Conservation (phyloP, 2,329 filamentous ascomycete genomes). For the Corynespora cassiicola region DNA sequence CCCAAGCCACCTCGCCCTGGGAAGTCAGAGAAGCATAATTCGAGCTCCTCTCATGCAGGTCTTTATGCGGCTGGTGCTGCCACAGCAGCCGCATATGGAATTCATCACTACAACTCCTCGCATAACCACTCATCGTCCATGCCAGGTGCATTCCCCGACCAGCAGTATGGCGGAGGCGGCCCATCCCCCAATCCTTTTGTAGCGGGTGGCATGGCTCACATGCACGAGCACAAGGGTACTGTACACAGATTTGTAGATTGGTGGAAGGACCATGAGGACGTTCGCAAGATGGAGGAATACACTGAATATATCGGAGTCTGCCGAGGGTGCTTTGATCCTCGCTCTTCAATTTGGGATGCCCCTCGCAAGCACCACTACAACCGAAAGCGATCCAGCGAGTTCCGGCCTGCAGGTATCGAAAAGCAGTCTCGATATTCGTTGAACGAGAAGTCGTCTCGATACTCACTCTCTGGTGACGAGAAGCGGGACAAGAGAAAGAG, state of each 20-base stretch:
- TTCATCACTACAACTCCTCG: conserved; percentile 49
- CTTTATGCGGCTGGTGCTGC: conserved; percentile 55
- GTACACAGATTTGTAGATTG: conserved; percentile 64
- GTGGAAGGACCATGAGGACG: conserved; percentile 70
- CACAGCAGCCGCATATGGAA: conserved; percentile 55
- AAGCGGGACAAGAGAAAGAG: conserved; percentile 46
- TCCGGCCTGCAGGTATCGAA: conserved; percentile 56
- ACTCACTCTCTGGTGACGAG: conserved; percentile 43
- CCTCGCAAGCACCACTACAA: conserved; percentile 67
- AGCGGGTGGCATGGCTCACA: conserved; percentile 51
- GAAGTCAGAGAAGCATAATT: conserved; percentile 52
- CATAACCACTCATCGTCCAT: conserved; percentile 32
- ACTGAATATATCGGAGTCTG: conserved; percentile 72
- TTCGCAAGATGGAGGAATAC: conserved; percentile 70
- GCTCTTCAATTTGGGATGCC: conserved; percentile 61
- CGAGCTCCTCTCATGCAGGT: conserved; percentile 50
- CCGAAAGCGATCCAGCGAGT: conserved; percentile 54
- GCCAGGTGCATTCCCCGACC: conserved; percentile 35
- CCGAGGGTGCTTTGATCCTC: conserved; percentile 69
- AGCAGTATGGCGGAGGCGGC: conserved; percentile 21
- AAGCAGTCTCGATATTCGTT: conserved; percentile 63
- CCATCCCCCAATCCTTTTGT: conserved; percentile 28
- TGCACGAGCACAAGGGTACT: conserved; percentile 62
- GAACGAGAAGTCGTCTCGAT: conserved; percentile 37
- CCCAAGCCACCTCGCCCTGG: conserved; percentile 43